Percentiles rank a stretch among this genome's conserved stretches.
These are phyloP conservation scores for Russula ochroleuca DNA, from an alignment of 768 basidiomycete species.

Conservation along the genomic window DNA sequence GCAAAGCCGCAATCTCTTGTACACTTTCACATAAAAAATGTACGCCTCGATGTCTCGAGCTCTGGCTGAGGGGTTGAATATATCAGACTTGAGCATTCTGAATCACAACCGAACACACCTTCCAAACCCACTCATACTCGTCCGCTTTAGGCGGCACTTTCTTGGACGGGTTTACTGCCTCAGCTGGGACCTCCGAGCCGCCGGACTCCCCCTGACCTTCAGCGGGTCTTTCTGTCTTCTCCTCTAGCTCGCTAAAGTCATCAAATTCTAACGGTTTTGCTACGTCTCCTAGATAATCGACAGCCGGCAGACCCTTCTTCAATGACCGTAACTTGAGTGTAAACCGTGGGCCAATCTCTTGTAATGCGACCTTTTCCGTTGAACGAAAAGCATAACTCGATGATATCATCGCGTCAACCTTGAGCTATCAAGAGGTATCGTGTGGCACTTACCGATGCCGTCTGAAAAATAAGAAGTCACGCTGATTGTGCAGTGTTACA, in stretches of 20 bases:
- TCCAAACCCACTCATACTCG: conserved; percentile 87
- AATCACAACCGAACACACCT: conserved; percentile 51
- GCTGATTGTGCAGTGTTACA: conserved; percentile 94
- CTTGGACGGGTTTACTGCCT: conserved; percentile 26
- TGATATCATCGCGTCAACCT: conserved; percentile 18
- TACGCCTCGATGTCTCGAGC: conserved; percentile 83
- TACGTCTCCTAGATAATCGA: conserved; percentile 62
- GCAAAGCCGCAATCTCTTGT: too few relatives aligned
- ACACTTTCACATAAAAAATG: conserved; percentile 78
- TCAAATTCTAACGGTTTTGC: conserved; percentile 55
- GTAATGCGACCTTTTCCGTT: conserved; percentile 83
- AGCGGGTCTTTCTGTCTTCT: conserved; percentile 31
- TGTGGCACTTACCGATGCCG: conserved; percentile 68
- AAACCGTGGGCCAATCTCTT: conserved; percentile 97
- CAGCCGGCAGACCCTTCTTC: conserved; percentile 82
- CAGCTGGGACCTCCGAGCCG: conserved; percentile 27
- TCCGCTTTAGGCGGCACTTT: conserved; percentile 62
- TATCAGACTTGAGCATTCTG: conserved; percentile 1
- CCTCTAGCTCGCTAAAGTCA: conserved; percentile 33
- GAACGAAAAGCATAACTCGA: conserved; percentile 87
- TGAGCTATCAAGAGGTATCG: conserved; percentile 16
- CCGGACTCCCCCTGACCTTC: conserved; percentile 31
- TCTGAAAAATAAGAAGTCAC: conserved; percentile 97
- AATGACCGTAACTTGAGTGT: conserved; percentile 90
- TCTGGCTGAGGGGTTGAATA: conserved; percentile 58